Evolutionary conservation across 768 basidiomycete species (phyloP).

Genomic region (Lactifluus volemus): DNA sequence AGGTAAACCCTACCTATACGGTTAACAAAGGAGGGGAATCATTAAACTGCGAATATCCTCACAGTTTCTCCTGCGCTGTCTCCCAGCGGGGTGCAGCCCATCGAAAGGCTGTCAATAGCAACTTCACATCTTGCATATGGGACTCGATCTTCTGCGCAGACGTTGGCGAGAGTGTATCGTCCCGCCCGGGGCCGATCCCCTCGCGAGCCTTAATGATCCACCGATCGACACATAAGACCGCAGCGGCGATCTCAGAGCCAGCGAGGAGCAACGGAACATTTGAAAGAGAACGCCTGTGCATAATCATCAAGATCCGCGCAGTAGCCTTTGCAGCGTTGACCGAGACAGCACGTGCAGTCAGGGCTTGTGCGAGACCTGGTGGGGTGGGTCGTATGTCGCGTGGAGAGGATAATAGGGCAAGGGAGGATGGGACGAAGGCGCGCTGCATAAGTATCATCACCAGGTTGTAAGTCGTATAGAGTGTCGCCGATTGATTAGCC

Average conservation of each 20-base stretch:
- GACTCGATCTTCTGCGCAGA: slow-evolving; percentile 1
- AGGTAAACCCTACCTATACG: slow-evolving; percentile 3
- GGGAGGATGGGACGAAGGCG: slow-evolving; percentile 51
- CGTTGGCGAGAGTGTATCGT: background rate
- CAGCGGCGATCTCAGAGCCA: slow-evolving; percentile 12
- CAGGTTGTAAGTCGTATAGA: slow-evolving; percentile 44
- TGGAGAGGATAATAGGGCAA: slow-evolving; percentile 4
- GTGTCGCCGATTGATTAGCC: slow-evolving; percentile 35
- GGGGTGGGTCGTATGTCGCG: background rate
- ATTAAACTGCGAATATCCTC: background rate
- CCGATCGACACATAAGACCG: slow-evolving; percentile 15
- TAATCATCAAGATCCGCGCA: slow-evolving; percentile 6
- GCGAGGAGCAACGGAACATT: slow-evolving; percentile 15
- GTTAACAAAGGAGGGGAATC: background rate
- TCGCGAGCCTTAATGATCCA: slow-evolving; percentile 17
- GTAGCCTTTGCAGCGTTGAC: slow-evolving; percentile 14
- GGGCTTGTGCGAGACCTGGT: background rate
- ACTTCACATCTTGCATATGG: slow-evolving; percentile 12
- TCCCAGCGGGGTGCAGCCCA: slow-evolving; percentile 20
- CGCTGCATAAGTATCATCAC: slow-evolving; percentile 70
- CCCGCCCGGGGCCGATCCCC: background rate
- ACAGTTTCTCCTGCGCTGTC: slow-evolving; percentile 13
- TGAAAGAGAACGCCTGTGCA: slow-evolving; percentile 14
- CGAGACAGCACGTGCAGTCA: slow-evolving; percentile 12
- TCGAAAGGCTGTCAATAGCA: slow-evolving; percentile 9